These are phyloP conservation scores for Botrytis deweyae DNA, from an alignment of 2,329 filamentous ascomycete genomes.

Conservation along the genomic window DNA sequence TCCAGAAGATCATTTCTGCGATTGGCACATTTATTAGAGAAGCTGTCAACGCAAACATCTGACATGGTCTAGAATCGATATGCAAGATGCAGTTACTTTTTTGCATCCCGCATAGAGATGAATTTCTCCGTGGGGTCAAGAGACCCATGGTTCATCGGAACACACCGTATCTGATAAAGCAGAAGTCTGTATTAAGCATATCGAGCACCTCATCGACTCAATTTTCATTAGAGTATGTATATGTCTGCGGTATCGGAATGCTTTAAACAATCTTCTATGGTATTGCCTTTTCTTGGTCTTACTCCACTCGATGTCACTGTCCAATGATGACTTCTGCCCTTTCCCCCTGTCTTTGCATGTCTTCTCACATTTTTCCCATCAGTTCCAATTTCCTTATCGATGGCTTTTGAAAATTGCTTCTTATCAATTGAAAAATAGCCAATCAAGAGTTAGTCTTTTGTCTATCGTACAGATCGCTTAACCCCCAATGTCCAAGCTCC, in stretches of 20 bases:
- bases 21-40: background rate
- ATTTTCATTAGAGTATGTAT: background rate
- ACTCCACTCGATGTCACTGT: background rate
- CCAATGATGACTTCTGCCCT: background rate
- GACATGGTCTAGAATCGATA: background rate
- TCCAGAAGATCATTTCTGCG: background rate
- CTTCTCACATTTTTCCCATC: background rate
- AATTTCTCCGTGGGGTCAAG: background rate
- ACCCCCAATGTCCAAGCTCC: conserved; percentile 19
- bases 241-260: conserved; percentile 10
- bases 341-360: background rate
- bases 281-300: background rate
- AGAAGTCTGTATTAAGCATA: background rate
- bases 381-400: conserved; percentile 7
- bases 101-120: background rate
- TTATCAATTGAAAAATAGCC: conserved; percentile 8
- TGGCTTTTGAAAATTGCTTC: background rate
- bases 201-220: background rate
- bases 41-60: background rate
- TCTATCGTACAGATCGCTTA: conserved; percentile 13
- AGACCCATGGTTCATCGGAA: background rate
- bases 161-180: background rate
- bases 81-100: background rate
- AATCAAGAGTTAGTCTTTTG: conserved; percentile 2
- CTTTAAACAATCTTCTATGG: background rate